Conservation (phyloP, 805 yeast genomes). For the Ogataea polymorpha region DNA sequence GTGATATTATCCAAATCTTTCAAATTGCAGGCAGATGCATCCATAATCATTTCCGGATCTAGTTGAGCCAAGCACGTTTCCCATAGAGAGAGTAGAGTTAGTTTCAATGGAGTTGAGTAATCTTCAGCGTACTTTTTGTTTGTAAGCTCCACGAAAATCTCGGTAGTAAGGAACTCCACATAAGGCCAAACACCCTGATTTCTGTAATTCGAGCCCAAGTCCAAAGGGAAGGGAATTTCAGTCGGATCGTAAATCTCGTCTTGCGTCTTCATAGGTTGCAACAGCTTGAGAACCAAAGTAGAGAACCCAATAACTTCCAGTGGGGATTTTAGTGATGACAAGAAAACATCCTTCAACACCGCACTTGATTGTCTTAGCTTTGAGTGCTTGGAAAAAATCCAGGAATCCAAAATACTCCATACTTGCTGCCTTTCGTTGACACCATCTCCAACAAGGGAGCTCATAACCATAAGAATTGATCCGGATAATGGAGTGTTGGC, state of each 20-base stretch:
- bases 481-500: conserved; percentile 37
- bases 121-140: conserved; percentile 34
- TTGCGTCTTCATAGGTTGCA: conserved; percentile 30
- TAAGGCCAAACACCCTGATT: conserved; percentile 77
- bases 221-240: conserved; percentile 53
- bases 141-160: conserved; percentile 56
- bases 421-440: conserved; percentile 43
- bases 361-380: conserved; percentile 16
- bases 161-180: conserved; percentile 64
- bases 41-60: conserved; percentile 49
- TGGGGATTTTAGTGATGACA: conserved; percentile 45
- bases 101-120: conserved; percentile 47
- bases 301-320: conserved; percentile 62
- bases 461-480: conserved; percentile 52
- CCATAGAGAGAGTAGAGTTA: conserved; percentile 50
- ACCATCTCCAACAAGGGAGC: conserved; percentile 51
- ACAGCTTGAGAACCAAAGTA: conserved; percentile 42
- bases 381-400: conserved; percentile 49
- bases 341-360: conserved; percentile 41
- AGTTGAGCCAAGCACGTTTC: conserved; percentile 46
- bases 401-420: conserved; percentile 69
- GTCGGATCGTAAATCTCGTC: conserved; percentile 37
- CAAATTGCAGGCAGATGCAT: conserved; percentile 44
- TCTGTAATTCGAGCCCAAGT: conserved; percentile 60
- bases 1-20: conserved; percentile 48